Percentiles rank a stretch among this genome's conserved stretches.
phyloP scores from a whole-genome alignment of 2,329 filamentous ascomycete genomes.

The Fonsecaea pedrosoi region DNA sequence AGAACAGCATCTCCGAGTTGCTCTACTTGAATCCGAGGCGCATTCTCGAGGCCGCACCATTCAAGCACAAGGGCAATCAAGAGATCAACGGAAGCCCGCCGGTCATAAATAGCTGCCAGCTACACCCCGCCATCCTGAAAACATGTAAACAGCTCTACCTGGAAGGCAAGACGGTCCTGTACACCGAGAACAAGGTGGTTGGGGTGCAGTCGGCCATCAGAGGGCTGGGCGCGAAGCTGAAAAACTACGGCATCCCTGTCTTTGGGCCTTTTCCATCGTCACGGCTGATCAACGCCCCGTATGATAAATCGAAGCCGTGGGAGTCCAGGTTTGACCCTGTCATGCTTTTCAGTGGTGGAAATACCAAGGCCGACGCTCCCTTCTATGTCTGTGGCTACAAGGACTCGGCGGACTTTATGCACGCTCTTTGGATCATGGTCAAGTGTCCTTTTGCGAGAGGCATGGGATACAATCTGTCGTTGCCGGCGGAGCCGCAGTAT shows the following conservation, averaged over 20 bases:
- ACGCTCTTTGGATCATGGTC: slow-evolving; percentile 37
- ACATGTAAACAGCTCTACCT: slow-evolving; percentile 31
- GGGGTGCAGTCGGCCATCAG: slow-evolving; percentile 33
- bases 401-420: slow-evolving; percentile 30
- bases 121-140: slow-evolving; percentile 28
- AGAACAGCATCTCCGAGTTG: slow-evolving; percentile 25
- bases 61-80: slow-evolving; percentile 33
- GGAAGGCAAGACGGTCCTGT: slow-evolving; percentile 31
- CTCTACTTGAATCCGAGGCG: slow-evolving; percentile 27
- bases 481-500: slow-evolving; percentile 21
- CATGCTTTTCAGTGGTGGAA: slow-evolving; percentile 30
- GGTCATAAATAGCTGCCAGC: slow-evolving; percentile 26
- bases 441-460: slow-evolving; percentile 32
- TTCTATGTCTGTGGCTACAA: slow-evolving; percentile 34
- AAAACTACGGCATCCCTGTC: slow-evolving; percentile 35
- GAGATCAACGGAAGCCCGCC: slow-evolving; percentile 35
- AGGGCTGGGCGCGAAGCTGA: slow-evolving; percentile 32
- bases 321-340: slow-evolving; percentile 28
- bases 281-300: slow-evolving; percentile 13
- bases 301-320: not conserved
- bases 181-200: slow-evolving; percentile 34
- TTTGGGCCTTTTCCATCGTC: slow-evolving; percentile 28
- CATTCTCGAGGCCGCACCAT: slow-evolving; percentile 35
- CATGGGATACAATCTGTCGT: slow-evolving; percentile 31
- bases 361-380: slow-evolving; percentile 23